Evolutionary conservation across 495 filamentous ascomycete species (phyloP), one percentile per base, ranked within the genome.

Genomic region (Penicillium crystallinum): DNA sequence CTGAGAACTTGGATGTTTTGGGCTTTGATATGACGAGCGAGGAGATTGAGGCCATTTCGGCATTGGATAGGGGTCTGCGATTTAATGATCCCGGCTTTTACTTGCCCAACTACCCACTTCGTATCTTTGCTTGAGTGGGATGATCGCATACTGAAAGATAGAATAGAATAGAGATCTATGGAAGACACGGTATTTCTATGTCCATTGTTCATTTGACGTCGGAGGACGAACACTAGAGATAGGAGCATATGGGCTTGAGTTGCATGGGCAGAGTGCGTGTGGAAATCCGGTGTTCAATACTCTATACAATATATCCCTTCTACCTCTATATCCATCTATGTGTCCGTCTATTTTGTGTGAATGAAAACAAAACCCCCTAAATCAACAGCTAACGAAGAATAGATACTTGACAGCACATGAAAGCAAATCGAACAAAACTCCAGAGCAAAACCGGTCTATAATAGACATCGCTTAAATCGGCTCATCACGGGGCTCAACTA

Each of bases 401-500:
- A 25, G 2, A 33, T 50, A 41, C 22, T 10, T 50, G 22, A 29
- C 21, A 48, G 34, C 14, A 48, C 34, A 35, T 41, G 5, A 23
- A 25, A 36, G 33, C 29, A 31, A 31, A 10, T 9, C 29, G 30
- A 33, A 46, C 3, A 18, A 49, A 49, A 49, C 35, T 19, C 38
- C 19, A 19, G 12, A 11, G 10, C n/a, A 50, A 25, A 17, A 11
- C 1, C 22, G 30, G 3, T 1, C 23, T 8, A 25, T 6, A 31
- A 6, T 3, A 27, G 14, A 25, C 12, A 50, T 23, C 29, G 30
- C 21, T 56, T 63, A 87, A 55, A 86, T 86, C 30, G 84, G 83
- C 69, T 88, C 83, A 62, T 87, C 83, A 35, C 84, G 67, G 1
- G 84, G 83, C 70, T 88, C 84, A 63, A 88, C 83, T 69, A 88